A percentile compares a stretch with the other conserved stretches of the same genome.
phyloP scores from a whole-genome alignment of 352 stramenopile species.

The Thalassiosira sp. region DNA sequence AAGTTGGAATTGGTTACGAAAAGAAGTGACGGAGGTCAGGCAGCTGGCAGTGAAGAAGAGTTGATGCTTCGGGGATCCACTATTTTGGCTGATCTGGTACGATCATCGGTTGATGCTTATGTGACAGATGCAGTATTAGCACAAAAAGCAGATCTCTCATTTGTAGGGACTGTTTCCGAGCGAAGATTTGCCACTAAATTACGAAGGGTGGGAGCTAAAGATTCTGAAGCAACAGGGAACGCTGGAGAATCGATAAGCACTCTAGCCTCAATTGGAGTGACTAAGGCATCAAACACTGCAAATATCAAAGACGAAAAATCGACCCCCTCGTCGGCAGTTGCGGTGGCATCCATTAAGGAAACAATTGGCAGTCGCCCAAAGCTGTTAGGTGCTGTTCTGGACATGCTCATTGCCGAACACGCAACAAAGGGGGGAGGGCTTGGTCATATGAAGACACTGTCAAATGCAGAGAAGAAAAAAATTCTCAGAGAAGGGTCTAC shows the following conservation, averaged over 20 bases:
- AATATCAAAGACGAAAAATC: slow-evolving; percentile 20
- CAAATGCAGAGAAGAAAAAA: slow-evolving; percentile 14
- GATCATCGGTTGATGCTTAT: slow-evolving; percentile 65
- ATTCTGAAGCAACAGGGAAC: slow-evolving; percentile 9
- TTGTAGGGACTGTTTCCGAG: slow-evolving; percentile 62
- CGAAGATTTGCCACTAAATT: slow-evolving; percentile 60
- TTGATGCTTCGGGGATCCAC: slow-evolving; percentile 26
- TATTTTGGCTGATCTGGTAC: slow-evolving; percentile 66
- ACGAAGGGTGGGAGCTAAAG: slow-evolving; percentile 45
- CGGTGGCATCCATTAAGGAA: slow-evolving; percentile 48
- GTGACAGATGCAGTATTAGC: slow-evolving; percentile 50
- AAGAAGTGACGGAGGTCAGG: slow-evolving; percentile 24
- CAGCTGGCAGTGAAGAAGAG: slow-evolving; percentile 45
- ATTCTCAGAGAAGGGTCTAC: slow-evolving; percentile 7
- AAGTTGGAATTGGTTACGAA: slow-evolving; percentile 43
- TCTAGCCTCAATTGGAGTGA: slow-evolving; percentile 25
- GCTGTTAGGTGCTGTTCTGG: slow-evolving; percentile 64
- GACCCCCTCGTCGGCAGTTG: slow-evolving; percentile 33
- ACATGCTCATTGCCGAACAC: slow-evolving; percentile 75
- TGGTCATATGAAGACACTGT: slow-evolving; percentile 12
- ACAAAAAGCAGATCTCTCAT: slow-evolving; percentile 56
- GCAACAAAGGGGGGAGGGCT: slow-evolving; percentile 38
- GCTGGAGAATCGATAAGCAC: slow-evolving; percentile 7
- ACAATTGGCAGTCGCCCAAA: slow-evolving; percentile 68
- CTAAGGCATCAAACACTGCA: slow-evolving; percentile 3